phyloP scores from a whole-genome alignment of 208 protist genomes.

The Acanthamoeba castellanii region DNA sequence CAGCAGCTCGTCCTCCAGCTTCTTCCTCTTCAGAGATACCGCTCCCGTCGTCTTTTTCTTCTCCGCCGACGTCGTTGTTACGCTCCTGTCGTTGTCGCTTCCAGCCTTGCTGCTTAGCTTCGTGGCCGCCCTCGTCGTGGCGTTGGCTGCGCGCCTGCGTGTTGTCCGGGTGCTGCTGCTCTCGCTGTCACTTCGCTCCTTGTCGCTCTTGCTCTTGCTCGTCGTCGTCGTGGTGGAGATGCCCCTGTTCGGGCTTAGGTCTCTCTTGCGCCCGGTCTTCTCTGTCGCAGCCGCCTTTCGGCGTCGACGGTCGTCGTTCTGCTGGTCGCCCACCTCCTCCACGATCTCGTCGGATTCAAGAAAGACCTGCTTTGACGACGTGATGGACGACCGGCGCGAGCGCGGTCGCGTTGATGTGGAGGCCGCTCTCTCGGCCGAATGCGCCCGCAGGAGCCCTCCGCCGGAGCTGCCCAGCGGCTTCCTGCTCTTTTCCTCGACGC shows the following conservation, averaged over 20 bases:
- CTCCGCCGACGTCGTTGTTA: background rate
- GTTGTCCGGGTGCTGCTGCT: background rate
- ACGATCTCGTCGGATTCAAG: constrained; percentile 59
- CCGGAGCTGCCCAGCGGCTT: background rate
- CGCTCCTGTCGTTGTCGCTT: background rate
- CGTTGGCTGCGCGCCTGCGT: background rate
- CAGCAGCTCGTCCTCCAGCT: constrained; percentile 46
- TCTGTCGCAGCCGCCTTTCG: background rate
- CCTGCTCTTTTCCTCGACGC: background rate
- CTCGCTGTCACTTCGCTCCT: background rate
- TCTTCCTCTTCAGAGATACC: background rate
- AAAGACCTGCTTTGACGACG: constrained; percentile 41
- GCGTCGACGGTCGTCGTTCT: background rate
- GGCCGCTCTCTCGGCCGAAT: background rate
- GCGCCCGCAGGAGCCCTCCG: background rate
- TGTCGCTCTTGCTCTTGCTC: background rate
- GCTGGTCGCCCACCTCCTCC: constrained; percentile 9
- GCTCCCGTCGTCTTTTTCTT: background rate
- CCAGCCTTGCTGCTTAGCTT: background rate
- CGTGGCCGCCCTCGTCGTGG: background rate
- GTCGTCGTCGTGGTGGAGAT: background rate
- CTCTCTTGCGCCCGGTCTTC: background rate
- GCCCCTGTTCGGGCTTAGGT: background rate
- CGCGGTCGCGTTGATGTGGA: background rate
- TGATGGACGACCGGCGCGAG: background rate